These are phyloP conservation scores for Xylaria telfairii DNA, from an alignment of 495 filamentous ascomycete genomes.

Conservation along the genomic window DNA sequence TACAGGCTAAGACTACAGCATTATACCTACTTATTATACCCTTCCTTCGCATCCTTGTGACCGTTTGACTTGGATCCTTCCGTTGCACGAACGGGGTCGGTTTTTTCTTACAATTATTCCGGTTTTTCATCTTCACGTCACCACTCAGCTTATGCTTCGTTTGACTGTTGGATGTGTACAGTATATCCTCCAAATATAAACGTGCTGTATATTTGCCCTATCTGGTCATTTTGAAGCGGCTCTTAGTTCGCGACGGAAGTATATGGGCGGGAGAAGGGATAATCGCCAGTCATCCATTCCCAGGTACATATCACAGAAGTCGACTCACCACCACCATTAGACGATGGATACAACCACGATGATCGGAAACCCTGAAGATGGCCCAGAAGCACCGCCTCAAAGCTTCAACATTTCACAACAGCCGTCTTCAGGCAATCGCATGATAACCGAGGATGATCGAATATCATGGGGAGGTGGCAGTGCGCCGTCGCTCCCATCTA, in stretches of 20 bases:
- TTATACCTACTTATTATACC: neutral
- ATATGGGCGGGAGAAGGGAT: neutral
- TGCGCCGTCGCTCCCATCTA: conserved; percentile 38
- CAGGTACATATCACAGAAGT: too few relatives aligned
- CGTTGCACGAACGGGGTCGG: neutral
- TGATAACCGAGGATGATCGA: neutral
- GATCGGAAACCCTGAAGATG: neutral
- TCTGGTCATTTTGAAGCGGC: neutral
- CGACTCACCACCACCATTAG: neutral
- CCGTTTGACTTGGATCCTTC: neutral
- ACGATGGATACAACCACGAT: neutral
- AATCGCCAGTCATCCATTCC: neutral
- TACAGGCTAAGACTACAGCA: too few relatives aligned
- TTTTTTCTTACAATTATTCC: neutral
- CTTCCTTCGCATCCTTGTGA: conserved; percentile 2
- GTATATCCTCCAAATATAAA: neutral
- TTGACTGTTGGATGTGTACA: neutral
- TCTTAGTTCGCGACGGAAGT: neutral
- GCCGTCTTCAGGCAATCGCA: neutral
- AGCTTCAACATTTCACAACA: neutral
- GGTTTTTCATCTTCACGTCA: neutral
- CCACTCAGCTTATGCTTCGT: neutral
- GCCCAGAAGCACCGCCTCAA: neutral
- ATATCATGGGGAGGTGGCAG: conserved; percentile 39
- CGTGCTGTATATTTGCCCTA: neutral